Base-by-base conservation (phyloP, 208 protist species). In the Borovskyia barvae region DNA sequence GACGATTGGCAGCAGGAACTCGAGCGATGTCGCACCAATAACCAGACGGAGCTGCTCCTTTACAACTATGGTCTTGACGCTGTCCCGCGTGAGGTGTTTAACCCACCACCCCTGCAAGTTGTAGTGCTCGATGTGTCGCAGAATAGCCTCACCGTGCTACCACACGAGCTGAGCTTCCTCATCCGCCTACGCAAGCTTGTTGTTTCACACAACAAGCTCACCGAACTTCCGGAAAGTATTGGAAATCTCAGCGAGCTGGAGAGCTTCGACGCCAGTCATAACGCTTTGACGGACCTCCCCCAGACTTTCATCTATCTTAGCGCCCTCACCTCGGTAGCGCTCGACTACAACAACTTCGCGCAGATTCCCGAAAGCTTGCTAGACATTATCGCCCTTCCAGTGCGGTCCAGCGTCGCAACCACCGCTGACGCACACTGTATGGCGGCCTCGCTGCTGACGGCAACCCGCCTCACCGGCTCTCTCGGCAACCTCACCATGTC, bases 301-400 rank as follows among this genome's bases (percentile, higher is more conserved):
- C 53, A 65, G 24, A 84, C 77, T 3, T 92, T 96, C 60, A 59
- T 80, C 59, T 88, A 80, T 40, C 64, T 92, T 24, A 64, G 43
- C 17, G 58, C 51, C 15, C 69, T 93, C 33, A 41, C 63, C 45
- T 86, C 75, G 0, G 66, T 85, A 26, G 64, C 75, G 24, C 70
- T 92, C 33, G 90, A 96, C 58, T 96, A 90, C 73, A 96, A 96
- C 70, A 70, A 82, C 46, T 96, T 85, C 54, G 37, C 52, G 5
- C 59, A 62, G n/a, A 79, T 96, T 6, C 90, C 90, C 9, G 43
- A 64, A n/a, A 69, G 63, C 36, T 37, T 93, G n/a, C 57, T 89
- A 3, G 73, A 93, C 41, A 82, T 95, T 37, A 32, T 67, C 17
- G 46, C 63, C 22, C 20, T 47, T 3, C 46, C 68, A 3, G 15